These are phyloP conservation scores for Colletotrichum destructivum DNA, from an alignment of 2,329 filamentous ascomycete species.

Conservation along the genomic window DNA sequence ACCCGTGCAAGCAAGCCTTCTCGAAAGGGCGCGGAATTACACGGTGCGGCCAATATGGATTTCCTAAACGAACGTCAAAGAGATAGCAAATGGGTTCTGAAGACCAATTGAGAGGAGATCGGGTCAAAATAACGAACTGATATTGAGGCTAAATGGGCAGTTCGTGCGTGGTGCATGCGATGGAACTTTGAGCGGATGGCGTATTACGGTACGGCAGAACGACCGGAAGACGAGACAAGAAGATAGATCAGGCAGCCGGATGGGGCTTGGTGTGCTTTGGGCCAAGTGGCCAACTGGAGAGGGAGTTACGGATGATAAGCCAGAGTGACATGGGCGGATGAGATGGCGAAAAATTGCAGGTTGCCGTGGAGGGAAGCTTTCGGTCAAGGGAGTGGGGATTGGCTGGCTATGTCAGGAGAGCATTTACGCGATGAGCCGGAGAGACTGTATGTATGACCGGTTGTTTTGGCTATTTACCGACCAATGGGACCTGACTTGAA, in stretches of 20 bases:
- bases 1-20: neutral
- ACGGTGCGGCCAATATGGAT: neutral
- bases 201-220: neutral
- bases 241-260: neutral
- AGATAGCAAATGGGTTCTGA: neutral
- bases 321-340: neutral
- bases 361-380: neutral
- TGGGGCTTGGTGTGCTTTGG: neutral
- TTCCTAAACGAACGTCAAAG: neutral
- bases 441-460: neutral
- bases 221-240: neutral
- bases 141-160: constrained; percentile 19
- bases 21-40: neutral
- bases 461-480: constrained; percentile 20
- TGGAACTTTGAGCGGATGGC: neutral
- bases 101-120: neutral
- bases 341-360: neutral
- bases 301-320: neutral
- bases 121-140: neutral
- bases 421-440: constrained; percentile 6
- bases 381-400: no score
- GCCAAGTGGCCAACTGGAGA: neutral
- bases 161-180: no score
- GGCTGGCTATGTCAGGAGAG: neutral
- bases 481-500: neutral